Percentiles rank a stretch among this genome's conserved stretches.
Conservation (phyloP, 257 asterid species). For the Asclepias syriaca region DNA sequence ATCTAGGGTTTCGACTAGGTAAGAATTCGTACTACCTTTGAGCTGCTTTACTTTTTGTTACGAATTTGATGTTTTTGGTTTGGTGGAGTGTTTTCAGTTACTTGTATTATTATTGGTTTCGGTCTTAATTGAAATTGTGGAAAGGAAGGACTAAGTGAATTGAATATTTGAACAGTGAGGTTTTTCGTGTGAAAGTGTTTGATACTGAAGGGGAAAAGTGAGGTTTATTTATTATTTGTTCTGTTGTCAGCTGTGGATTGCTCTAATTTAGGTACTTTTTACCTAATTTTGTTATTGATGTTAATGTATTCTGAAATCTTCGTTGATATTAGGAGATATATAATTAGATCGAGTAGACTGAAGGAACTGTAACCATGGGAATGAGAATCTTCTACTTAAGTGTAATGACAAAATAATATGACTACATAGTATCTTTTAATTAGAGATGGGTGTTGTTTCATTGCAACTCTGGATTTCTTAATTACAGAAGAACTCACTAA, state of each 20-base stretch:
- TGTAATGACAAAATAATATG: no score
- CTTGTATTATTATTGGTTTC: background rate
- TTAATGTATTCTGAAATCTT: background rate
- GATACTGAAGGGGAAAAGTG: background rate
- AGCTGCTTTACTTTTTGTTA: background rate
- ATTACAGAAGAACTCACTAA: background rate
- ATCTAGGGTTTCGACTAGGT: conserved; percentile 24
- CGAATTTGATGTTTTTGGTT: background rate
- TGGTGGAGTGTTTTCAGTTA: background rate
- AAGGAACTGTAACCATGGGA: background rate
- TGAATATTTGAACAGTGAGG: background rate
- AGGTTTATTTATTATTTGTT: background rate
- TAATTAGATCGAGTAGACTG: no score
- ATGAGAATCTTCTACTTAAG: background rate
- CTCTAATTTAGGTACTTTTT: background rate
- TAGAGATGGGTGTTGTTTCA: background rate
- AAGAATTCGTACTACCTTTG: background rate
- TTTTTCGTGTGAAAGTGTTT: background rate
- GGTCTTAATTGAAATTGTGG: background rate
- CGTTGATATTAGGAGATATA: no score
- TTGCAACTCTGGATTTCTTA: background rate
- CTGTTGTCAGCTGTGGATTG: background rate
- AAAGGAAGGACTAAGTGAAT: background rate
- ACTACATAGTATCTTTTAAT: background rate
- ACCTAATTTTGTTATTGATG: background rate